Percentiles rank a stretch among this genome's conserved stretches.
Conservation (phyloP, 768 basidiomycete species). For the Tremella fuciformis region DNA sequence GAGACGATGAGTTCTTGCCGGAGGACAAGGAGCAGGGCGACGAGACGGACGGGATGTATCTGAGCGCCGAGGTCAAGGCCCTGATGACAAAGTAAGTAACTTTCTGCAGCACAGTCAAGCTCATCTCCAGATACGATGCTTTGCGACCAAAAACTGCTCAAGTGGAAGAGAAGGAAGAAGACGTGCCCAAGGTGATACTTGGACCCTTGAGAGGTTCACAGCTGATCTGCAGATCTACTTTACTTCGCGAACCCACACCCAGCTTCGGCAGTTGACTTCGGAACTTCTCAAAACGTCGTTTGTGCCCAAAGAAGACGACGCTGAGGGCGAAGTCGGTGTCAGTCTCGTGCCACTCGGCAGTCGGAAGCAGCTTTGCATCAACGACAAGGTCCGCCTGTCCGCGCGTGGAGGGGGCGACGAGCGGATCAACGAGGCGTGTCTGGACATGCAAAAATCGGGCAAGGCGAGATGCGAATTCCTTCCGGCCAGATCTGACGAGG, state of each 20-base stretch:
- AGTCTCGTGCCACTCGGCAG: conserved; percentile 84
- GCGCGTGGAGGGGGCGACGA: conserved; percentile 57
- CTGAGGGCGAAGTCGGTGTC: conserved; percentile 21
- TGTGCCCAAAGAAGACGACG: conserved; percentile 20
- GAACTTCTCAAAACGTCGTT: conserved; percentile 74
- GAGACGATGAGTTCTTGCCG: conserved; percentile 73
- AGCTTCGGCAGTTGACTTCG: conserved; percentile 82
- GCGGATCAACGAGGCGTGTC: conserved; percentile 75
- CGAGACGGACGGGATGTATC: conserved; percentile 59
- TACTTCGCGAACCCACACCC: conserved; percentile 93
- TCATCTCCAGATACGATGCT: conserved; percentile 30
- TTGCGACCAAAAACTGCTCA: conserved; percentile 21
- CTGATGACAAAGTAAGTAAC: conserved; percentile 76
- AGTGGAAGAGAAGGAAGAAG: conserved; percentile 42
- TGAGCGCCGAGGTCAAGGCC: conserved; percentile 73
- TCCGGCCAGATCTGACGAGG: conserved; percentile 67
- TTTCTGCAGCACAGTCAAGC: too few species aligned
- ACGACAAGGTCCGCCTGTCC: conserved; percentile 67
- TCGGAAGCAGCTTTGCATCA: conserved; percentile 87
- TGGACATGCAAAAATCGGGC: conserved; percentile 64
- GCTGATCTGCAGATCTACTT: conserved; percentile 64
- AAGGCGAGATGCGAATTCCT: conserved; percentile 71
- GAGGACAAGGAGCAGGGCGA: conserved; percentile 55
- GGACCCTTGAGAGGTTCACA: neutral
- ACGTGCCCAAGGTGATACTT: conserved; percentile 44